These are phyloP conservation scores for Lithohypha guttulata DNA, from an alignment of 2,329 filamentous ascomycete genomes.

Conservation along the genomic window DNA sequence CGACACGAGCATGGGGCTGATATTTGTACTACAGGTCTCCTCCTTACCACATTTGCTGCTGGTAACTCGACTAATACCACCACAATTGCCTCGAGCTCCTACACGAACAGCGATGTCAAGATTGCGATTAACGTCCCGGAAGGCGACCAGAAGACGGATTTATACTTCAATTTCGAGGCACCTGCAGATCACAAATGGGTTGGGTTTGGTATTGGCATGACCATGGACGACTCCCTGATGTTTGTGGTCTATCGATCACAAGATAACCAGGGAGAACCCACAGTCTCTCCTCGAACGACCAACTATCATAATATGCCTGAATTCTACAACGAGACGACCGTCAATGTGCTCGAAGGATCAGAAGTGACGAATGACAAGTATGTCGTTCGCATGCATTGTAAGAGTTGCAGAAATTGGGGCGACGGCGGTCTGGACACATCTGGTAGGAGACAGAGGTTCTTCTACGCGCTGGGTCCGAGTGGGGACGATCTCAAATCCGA, in stretches of 20 bases:
- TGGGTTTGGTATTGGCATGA: conserved; percentile 22
- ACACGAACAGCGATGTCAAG: conserved; percentile 14
- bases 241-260: conserved; percentile 24
- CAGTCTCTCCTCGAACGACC: conserved; percentile 23
- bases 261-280: conserved; percentile 19
- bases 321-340: conserved; percentile 33
- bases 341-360: conserved; percentile 38
- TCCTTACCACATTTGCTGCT: neutral
- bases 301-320: conserved; percentile 24
- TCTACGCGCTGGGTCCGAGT: conserved; percentile 47
- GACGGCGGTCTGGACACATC: conserved; percentile 41
- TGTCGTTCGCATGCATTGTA: conserved; percentile 44
- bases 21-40: neutral
- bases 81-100: conserved; percentile 4
- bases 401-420: conserved; percentile 44
- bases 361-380: conserved; percentile 34
- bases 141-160: conserved; percentile 14
- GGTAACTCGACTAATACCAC: no score
- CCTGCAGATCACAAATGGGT: conserved; percentile 22
- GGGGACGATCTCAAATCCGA: conserved; percentile 35
- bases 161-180: conserved; percentile 21
- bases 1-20: no score
- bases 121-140: conserved; percentile 21
- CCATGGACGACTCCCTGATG: conserved; percentile 24
- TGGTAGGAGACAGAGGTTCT: conserved; percentile 39